Base-by-base conservation (phyloP, 805 yeast genomes). In the Sungouiella thailandica region DNA sequence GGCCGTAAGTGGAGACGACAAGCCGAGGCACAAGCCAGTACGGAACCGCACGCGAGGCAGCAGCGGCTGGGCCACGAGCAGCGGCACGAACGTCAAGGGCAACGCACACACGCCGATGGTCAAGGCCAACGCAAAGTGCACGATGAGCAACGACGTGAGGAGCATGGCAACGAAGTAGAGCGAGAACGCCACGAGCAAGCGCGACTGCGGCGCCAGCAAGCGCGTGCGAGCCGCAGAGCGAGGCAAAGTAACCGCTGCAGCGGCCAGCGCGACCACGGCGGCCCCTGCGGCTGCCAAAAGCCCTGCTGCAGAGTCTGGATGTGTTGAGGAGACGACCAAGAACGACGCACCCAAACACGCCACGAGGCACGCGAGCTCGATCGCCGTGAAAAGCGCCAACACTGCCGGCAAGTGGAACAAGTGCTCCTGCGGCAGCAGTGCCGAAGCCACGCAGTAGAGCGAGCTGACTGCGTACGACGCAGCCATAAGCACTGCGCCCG, bases 91-190 rank as follows among this genome's bases (percentile, higher is more conserved):
- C 0, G 84, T 79, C 53, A 90, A 62, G 7, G 97, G 95, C n/a
- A 78, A 61, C 2, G 84, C 76, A n/a, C 76, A 52, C 1, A 86
- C 34, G 0, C 95, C 90, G 37, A 89, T 65, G 4, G 70, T 50
- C 32, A 85, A 69, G 0, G 96, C 85, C 40, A 93, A 67, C 1
- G 97, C 71, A 54, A 89, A 93, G 59, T 93, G 88, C 16, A 90
- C 70, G 41, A 88, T 87, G 34, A 90, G 62, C 26, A 88, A 61
- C 0, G 94, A 76, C 7, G 86, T 76, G 26, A 88, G 67, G 20
- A 79, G 68, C 52, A 87, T 69, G 20, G 95, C 79, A 33, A 83
- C 76, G 42, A 53, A 56, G 39, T 64, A 64, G 31, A 65, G 74
- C 23, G 83, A 65, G 23, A 83, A 65, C 2, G 84, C 67, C 17